These are phyloP conservation scores for Metarhizium sp. DNA, from an alignment of 2,329 filamentous ascomycete genomes.

Conservation along the genomic window DNA sequence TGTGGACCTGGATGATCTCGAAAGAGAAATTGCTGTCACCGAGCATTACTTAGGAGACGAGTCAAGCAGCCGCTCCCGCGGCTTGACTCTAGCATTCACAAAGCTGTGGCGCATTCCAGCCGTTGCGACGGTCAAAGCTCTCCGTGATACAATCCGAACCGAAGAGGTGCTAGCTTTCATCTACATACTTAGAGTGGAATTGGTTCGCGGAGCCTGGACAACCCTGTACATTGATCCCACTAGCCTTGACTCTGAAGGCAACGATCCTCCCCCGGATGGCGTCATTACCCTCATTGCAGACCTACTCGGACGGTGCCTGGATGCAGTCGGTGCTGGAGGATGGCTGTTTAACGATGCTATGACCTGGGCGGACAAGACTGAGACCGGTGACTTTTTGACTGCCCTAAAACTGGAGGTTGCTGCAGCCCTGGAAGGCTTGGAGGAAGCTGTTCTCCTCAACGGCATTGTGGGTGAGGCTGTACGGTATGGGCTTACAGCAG, in stretches of 20 bases:
- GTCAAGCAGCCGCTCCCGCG: conserved; percentile 50
- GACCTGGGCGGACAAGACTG: conserved; percentile 38
- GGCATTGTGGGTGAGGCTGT: conserved; percentile 58
- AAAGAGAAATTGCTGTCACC: conserved; percentile 58
- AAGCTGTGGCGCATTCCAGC: conserved; percentile 60
- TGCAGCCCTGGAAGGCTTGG: conserved; percentile 61
- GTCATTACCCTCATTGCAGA: conserved; percentile 63
- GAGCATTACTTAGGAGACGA: conserved; percentile 59
- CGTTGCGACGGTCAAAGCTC: conserved; percentile 47
- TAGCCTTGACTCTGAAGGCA: conserved; percentile 31
- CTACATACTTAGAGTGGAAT: conserved; percentile 61
- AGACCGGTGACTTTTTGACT: conserved; percentile 54
- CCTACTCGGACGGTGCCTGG: conserved; percentile 62
- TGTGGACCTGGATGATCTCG: conserved; percentile 50
- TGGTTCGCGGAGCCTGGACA: conserved; percentile 69
- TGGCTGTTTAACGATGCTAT: conserved; percentile 59
- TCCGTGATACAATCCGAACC: conserved; percentile 54
- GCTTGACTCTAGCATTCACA: conserved; percentile 58
- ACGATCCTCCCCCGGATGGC: conserved; percentile 48
- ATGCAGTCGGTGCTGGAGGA: conserved; percentile 64
- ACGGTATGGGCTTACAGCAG: conserved; percentile 41
- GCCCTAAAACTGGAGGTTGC: conserved; percentile 60
- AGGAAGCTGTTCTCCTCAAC: conserved; percentile 57
- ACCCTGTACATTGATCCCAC: conserved; percentile 56
- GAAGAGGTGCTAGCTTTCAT: conserved; percentile 65